phyloP scores from a whole-genome alignment of 2,329 filamentous ascomycete species.

The Hypomyces perniciosus region DNA sequence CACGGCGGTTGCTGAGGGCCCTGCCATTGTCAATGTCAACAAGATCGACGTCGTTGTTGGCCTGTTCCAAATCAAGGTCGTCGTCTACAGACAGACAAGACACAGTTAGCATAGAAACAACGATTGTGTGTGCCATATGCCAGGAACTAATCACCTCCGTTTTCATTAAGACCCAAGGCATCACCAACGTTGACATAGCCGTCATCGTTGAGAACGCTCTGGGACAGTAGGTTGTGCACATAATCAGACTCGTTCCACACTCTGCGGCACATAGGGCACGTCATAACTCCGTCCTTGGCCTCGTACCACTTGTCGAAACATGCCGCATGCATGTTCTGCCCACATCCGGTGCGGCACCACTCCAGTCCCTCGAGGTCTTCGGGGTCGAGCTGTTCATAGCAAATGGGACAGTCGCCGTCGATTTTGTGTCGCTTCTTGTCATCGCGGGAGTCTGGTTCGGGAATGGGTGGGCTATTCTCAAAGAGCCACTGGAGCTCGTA shows the following conservation, averaged over 20 bases:
- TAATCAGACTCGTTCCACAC: slow-evolving; percentile 41
- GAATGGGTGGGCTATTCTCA: slow-evolving; percentile 45
- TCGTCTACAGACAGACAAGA: too few species aligned
- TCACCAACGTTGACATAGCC: slow-evolving; percentile 53
- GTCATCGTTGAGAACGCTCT: slow-evolving; percentile 36
- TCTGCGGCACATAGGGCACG: slow-evolving; percentile 57
- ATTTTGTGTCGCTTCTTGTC: slow-evolving; percentile 40
- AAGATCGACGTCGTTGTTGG: too few species aligned
- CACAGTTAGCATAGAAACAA: too few species aligned
- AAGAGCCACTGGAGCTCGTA: slow-evolving; percentile 57
- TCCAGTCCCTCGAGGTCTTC: slow-evolving; percentile 33
- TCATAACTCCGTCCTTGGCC: slow-evolving; percentile 40
- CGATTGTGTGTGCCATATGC: too few species aligned
- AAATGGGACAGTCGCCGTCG: slow-evolving; percentile 53
- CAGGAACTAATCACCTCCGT: too few species aligned
- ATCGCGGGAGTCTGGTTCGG: slow-evolving; percentile 24
- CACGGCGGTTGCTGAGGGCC: too few species aligned
- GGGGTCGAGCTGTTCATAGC: slow-evolving; percentile 42
- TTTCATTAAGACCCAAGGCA: too few species aligned
- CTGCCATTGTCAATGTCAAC: too few species aligned
- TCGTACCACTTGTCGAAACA: slow-evolving; percentile 51
- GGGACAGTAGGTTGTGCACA: slow-evolving; percentile 39
- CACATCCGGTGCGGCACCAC: slow-evolving; percentile 48
- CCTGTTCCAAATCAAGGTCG: too few species aligned
- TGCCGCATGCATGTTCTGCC: slow-evolving; percentile 48